Percentiles rank a stretch among this genome's conserved stretches.
Evolutionary conservation across 176 grass and related monocot genomes (phyloP).

Genomic region (Otatea glauca): DNA sequence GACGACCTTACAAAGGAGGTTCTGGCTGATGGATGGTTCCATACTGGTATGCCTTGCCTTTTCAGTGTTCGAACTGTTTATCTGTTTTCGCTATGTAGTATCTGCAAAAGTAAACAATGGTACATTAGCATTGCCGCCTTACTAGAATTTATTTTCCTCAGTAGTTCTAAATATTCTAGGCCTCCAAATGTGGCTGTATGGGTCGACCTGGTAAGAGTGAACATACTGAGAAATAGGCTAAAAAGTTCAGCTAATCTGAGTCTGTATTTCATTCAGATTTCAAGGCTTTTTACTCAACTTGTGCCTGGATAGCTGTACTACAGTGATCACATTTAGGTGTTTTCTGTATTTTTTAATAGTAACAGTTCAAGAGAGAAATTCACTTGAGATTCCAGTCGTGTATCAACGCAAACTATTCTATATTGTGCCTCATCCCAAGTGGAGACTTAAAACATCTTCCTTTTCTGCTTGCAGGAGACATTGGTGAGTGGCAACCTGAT

Average conservation of each 20-base stretch:
- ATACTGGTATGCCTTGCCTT: constrained; percentile 62
- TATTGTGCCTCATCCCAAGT: not conserved
- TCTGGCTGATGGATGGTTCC: constrained; percentile 84
- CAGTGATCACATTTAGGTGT: constrained; percentile 13
- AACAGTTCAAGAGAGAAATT: not conserved
- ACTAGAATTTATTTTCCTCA: not conserved
- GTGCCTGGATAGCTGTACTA: constrained; percentile 4
- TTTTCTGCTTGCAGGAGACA: constrained; percentile 67
- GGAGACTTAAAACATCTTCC: constrained; percentile 10
- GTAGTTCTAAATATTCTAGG: constrained; percentile 4
- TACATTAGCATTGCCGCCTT: not conserved
- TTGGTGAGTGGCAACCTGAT: constrained; percentile 90
- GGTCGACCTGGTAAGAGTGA: not conserved
- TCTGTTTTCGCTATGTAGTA: not conserved
- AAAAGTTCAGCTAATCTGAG: not conserved
- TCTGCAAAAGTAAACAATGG: constrained; percentile 24
- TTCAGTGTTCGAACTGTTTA: not conserved
- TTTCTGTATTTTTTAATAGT: constrained; percentile 3
- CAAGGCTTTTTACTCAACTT: not conserved
- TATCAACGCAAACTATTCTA: constrained; percentile 3
- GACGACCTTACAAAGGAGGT: constrained; percentile 87
- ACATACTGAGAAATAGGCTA: not conserved
- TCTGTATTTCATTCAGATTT: not conserved
- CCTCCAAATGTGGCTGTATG: constrained; percentile 20
- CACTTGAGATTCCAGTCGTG: not conserved